Base-by-base conservation (phyloP, 257 asterid genomes). In the Ajuga chamaepitys region DNA sequence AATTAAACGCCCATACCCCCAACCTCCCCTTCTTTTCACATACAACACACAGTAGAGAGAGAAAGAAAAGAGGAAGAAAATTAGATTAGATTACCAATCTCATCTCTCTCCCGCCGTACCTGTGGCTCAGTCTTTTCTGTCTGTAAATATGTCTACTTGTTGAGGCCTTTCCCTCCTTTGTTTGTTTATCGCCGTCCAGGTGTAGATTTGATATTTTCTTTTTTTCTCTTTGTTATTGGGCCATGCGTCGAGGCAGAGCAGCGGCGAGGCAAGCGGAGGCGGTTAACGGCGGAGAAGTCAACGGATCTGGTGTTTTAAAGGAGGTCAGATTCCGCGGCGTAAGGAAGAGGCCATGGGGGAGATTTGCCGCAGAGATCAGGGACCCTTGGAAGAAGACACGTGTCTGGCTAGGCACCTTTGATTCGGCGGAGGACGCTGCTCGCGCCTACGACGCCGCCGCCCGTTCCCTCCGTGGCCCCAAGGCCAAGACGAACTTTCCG, bases 371-470 rank as follows among this genome's bases (percentile, higher is more conserved):
- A n/a, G 87, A 79, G 77, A 82, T 82, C 57, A 65, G 87, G 12
- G 87, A 82, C 50, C 87, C 87, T 1, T 75, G 77, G 79, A 81
- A 78, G 80, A 81, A 77, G 68, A 64, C 83, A 0, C 78, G 86
- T 5, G 86, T 79, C 24, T 82, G 85, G 87, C 85, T 82, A 25
- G 87, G 85, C 13, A 82, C 87, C 57, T 82, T 78, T 24, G 84
- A 82, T 66, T 78, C 87, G 28, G 87, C 87, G 0, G 82, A 74
- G 61, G 87, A 77, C 26, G 85, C 87, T 3, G 84, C 87, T 0
- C 82, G 80, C 5, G 88, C 85, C 40, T 82, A 82, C 71, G 85
- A 82, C 61, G 72, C 79, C 26, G 88, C 83, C 45, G 85, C 85
- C 0, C 61, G 60, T 1, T 74, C 85, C 8, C 77, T 79, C 21